Base-by-base conservation (phyloP, 192 early-diverging fungal species). In the Backusella macrospora region DNA sequence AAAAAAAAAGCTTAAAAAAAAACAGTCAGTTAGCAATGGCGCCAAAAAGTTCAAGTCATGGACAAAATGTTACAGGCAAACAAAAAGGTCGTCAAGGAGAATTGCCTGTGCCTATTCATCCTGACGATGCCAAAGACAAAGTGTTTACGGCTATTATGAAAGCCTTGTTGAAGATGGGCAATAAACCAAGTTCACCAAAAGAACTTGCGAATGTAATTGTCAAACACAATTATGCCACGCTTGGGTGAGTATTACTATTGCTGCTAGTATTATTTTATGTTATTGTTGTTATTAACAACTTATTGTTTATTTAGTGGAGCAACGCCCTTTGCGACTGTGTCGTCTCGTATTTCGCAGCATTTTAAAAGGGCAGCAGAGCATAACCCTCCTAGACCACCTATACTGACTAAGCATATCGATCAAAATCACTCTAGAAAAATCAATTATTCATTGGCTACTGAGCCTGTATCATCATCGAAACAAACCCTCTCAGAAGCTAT, bases 81-180 rank as follows among this genome's bases (percentile, higher is more conserved):
- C 23, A 45, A 43, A 68, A 68, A 68, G 42, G 44, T 29, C 67
- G 67, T 68, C 67, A 68, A 47, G 45, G 45, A 46, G 67, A 42
- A n/a, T 44, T 72, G 43, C 71, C 71, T 14, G 71, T 72, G 7
- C 72, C 78, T 14, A 82, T 93, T 67, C 92, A 94, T 77, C 87
- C 90, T 6, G 91, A 94, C 74, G 93, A 95, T 75, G 88, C 88
- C 26, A 84, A 90, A 49, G 93, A 94, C 79, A 94, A 94, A 75
- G 93, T 94, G n/a, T 90, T 96, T 82, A 89, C 92, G 10, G 94
- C 94, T 49, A 93, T 95, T 66, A 83, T 94, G 64, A 94, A 94
- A 80, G 94, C 94, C 7, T 78, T 96, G 43, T 80, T 93, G 52
- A 86, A 86, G 42, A 83, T 88, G 65, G 86, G 88, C 38, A 96